These are phyloP conservation scores for Termitomyces sp. DNA, from an alignment of 768 basidiomycete genomes.

Conservation along the genomic window DNA sequence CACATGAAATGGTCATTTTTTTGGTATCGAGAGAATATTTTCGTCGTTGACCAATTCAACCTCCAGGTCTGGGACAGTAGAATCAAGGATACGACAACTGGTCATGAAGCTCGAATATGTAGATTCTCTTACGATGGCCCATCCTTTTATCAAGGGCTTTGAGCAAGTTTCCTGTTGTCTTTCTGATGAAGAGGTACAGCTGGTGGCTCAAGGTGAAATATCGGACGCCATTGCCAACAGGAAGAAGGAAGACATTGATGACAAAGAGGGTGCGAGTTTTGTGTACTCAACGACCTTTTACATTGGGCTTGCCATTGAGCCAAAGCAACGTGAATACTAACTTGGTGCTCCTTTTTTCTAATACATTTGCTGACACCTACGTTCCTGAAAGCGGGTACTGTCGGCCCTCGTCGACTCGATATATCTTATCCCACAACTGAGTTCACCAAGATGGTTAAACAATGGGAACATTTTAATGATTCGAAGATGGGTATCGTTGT, in stretches of 20 bases:
- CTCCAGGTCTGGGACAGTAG: slow-evolving; percentile 85
- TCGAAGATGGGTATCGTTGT: slow-evolving; percentile 91
- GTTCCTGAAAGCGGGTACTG: slow-evolving; percentile 55
- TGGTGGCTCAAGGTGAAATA: slow-evolving; percentile 85
- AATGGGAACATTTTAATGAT: slow-evolving; percentile 95
- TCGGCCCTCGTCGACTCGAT: slow-evolving; percentile 82
- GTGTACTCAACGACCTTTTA: slow-evolving; percentile 98
- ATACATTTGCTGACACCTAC: slow-evolving; percentile 3
- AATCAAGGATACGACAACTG: slow-evolving; percentile 91
- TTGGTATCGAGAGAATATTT: slow-evolving; percentile 16
- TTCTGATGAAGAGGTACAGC: slow-evolving; percentile 81
- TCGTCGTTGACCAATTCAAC: not conserved
- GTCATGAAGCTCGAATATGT: slow-evolving; percentile 98
- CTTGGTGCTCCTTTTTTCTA: slow-evolving; percentile 6
- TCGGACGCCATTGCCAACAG: slow-evolving; percentile 67
- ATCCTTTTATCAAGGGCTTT: slow-evolving; percentile 94
- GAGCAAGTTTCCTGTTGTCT: slow-evolving; percentile 83
- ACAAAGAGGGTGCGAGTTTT: slow-evolving; percentile 68
- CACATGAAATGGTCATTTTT: slow-evolving; percentile 82
- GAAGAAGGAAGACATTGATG: slow-evolving; percentile 74
- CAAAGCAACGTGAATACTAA: slow-evolving; percentile 71
- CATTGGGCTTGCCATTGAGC: slow-evolving; percentile 89
- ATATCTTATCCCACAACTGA: slow-evolving; percentile 97
- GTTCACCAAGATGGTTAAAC: slow-evolving; percentile 89
- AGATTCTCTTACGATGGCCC: slow-evolving; percentile 85